Evolutionary conservation across 352 stramenopile genomes (phyloP).

Genomic region (Globisporangium middletonii): DNA sequence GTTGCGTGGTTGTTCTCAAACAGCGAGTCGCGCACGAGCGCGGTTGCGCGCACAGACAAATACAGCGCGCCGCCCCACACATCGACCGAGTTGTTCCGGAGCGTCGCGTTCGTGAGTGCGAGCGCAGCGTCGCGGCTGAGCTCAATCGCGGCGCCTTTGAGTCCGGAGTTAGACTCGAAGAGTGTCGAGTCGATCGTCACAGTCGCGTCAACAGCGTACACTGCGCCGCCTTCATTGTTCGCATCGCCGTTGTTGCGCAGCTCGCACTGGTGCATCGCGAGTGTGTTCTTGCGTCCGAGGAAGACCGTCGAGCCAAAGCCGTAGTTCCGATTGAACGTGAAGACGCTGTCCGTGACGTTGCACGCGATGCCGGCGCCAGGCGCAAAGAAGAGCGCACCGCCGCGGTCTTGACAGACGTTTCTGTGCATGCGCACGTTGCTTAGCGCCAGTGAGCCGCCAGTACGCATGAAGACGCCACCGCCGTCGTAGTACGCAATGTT

Average conservation of each 20-base stretch:
- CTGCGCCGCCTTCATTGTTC: conserved; percentile 32
- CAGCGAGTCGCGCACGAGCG: conserved; percentile 19
- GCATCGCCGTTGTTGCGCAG: conserved; percentile 30
- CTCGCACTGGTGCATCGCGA: conserved; percentile 14
- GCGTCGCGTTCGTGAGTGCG: conserved; percentile 16
- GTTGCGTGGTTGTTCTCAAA: conserved; percentile 33
- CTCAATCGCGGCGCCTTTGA: conserved; percentile 42
- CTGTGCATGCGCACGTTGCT: conserved; percentile 13
- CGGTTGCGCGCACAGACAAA: conserved; percentile 34
- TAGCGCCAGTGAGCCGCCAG: conserved; percentile 20
- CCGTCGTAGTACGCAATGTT: conserved; percentile 63
- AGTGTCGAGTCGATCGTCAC: conserved; percentile 24
- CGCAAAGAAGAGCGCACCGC: conserved; percentile 39
- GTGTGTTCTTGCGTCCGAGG: conserved; percentile 44
- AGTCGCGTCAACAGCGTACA: conserved; percentile 38
- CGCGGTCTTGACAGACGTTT: conserved; percentile 41
- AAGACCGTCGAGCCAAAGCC: conserved; percentile 46
- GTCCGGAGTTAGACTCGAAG: conserved; percentile 37
- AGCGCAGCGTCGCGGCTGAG: conserved; percentile 32
- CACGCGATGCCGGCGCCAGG: conserved; percentile 23
- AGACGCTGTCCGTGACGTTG: conserved; percentile 20
- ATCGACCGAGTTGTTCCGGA: conserved; percentile 33
- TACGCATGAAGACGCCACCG: conserved; percentile 44
- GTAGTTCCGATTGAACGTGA: conserved; percentile 40
- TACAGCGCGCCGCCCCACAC: conserved; percentile 40